phyloP scores from a whole-genome alignment of 768 basidiomycete genomes.

The Tephrocybe sp. region DNA sequence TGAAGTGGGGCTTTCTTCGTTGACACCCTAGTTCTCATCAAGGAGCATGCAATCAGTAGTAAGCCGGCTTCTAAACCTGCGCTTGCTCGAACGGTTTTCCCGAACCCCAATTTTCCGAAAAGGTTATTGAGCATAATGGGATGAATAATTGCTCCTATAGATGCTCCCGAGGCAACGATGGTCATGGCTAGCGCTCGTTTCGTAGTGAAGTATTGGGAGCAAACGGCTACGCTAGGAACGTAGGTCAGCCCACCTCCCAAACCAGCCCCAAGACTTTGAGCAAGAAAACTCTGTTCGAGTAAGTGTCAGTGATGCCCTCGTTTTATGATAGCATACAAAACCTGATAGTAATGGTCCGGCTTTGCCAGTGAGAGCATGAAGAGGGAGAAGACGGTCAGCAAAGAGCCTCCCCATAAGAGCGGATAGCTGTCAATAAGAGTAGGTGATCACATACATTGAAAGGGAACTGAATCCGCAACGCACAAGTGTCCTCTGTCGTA shows the following conservation, averaged over 20 bases:
- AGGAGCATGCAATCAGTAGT: slow-evolving; percentile 37
- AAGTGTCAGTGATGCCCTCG: too few species aligned
- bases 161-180: slow-evolving; percentile 45
- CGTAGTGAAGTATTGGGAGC: slow-evolving; percentile 45
- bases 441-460: background rate
- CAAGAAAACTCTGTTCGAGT: slow-evolving; percentile 38
- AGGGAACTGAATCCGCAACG: slow-evolving; percentile 8
- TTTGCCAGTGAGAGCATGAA: slow-evolving; percentile 49
- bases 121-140: slow-evolving; percentile 48
- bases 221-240: slow-evolving; percentile 42
- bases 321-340: slow-evolving; percentile 5
- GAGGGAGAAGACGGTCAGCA: slow-evolving; percentile 36
- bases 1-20: slow-evolving; percentile 15
- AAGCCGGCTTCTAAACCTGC: slow-evolving; percentile 38
- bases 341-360: slow-evolving; percentile 43
- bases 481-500: slow-evolving; percentile 52
- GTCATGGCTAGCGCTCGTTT: slow-evolving; percentile 45
- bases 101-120: slow-evolving; percentile 38
- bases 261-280: slow-evolving; percentile 44
- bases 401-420: slow-evolving; percentile 34
- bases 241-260: slow-evolving; percentile 43
- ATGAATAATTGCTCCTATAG: slow-evolving; percentile 44
- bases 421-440: slow-evolving; percentile 20
- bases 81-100: slow-evolving; percentile 39
- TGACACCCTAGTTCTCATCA: slow-evolving; percentile 39